A percentile compares a stretch with the other conserved stretches of the same genome.
Conservation (phyloP, 2,329 filamentous ascomycete species). For the Lizonia empirigonia region DNA sequence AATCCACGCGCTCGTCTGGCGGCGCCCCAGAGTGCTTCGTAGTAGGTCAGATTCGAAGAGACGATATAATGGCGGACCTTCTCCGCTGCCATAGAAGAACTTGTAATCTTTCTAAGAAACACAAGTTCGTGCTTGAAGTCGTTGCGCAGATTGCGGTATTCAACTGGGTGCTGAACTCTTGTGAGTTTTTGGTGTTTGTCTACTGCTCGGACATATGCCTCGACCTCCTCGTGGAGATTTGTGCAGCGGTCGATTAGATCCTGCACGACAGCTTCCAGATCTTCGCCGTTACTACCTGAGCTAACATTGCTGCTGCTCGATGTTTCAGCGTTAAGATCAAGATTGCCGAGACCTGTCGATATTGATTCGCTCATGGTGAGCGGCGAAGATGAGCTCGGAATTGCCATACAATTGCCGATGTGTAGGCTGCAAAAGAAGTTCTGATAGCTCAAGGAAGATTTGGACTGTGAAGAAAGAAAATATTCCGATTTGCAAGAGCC, state of each 20-base stretch:
- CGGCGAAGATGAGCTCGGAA: too few species aligned
- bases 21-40: constrained; percentile 66
- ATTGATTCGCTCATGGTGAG: constrained; percentile 25
- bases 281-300: constrained; percentile 6
- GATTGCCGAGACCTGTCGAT: constrained; percentile 11
- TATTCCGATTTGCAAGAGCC: constrained; percentile 5
- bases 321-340: constrained; percentile 19
- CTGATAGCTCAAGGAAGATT: background rate
- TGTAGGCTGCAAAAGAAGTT: background rate
- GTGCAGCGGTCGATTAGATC: constrained; percentile 48
- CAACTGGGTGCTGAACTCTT: constrained; percentile 46
- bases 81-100: constrained; percentile 30
- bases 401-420: background rate
- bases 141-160: constrained; percentile 40
- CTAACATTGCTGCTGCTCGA: constrained; percentile 4
- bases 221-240: constrained; percentile 49
- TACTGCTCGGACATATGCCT: constrained; percentile 47
- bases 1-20: constrained; percentile 64
- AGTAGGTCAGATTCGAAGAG: constrained; percentile 70
- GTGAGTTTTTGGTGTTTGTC: constrained; percentile 37
- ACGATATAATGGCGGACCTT: constrained; percentile 60
- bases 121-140: constrained; percentile 46
- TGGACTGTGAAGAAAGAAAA: background rate
- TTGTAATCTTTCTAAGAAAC: constrained; percentile 39
- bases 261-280: constrained; percentile 34